Evolutionary conservation across 2,329 filamentous ascomycete genomes (phyloP).

Genomic region (Hirsutella minnesotensis): DNA sequence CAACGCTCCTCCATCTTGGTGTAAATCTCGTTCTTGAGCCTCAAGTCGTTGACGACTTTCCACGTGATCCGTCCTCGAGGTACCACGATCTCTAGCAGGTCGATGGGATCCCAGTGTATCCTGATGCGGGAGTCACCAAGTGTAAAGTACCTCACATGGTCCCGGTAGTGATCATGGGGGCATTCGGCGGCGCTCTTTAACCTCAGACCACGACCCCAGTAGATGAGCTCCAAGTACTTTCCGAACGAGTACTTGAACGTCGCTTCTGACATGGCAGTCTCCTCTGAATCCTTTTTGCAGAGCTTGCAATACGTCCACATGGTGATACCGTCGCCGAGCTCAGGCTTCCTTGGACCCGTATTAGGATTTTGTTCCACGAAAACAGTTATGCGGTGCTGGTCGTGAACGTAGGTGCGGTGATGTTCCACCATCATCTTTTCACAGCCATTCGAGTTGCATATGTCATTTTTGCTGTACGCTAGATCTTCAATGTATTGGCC

Average conservation of each 20-base stretch:
- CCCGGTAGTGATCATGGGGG: conserved; percentile 80
- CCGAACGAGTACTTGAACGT: conserved; percentile 98
- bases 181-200: conserved; percentile 61
- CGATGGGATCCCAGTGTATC: conserved; percentile 86
- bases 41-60: conserved; percentile 93
- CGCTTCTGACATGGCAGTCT: conserved; percentile 81
- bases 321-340: conserved; percentile 54
- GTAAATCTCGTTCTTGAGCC: conserved; percentile 86
- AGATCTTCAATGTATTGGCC: conserved; percentile 93
- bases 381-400: conserved; percentile 83
- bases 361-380: conserved; percentile 58
- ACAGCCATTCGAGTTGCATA: conserved; percentile 75
- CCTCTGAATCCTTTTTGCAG: conserved; percentile 81
- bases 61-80: conserved; percentile 84
- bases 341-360: conserved; percentile 24
- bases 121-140: conserved; percentile 75
- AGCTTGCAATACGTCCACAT: conserved; percentile 98
- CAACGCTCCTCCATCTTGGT: conserved; percentile 69
- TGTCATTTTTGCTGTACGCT: conserved; percentile 61
- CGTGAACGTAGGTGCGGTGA: conserved; percentile 93
- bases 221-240: conserved; percentile 94
- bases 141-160: conserved; percentile 89
- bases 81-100: conserved; percentile 87
- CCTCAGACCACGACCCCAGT: conserved; percentile 81
- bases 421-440: conserved; percentile 84